Evolutionary conservation across 768 basidiomycete genomes (phyloP), one percentile per base, ranked within the genome.

Genomic region (Russula abietina): DNA sequence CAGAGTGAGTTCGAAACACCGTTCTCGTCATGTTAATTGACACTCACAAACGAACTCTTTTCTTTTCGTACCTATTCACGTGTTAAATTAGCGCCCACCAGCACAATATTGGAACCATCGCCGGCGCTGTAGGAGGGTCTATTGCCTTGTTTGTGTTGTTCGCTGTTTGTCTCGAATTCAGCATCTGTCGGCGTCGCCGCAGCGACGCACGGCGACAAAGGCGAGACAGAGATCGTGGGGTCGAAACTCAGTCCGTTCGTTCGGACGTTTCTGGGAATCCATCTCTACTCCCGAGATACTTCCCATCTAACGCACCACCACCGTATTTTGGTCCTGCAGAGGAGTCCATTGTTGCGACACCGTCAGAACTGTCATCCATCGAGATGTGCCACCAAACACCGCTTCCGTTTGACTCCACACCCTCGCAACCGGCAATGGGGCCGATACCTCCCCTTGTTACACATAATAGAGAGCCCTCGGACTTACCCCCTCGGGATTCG

Each of bases 131-230:
- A 3, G 6, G 24, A 49, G 46, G 80, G 32, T 77, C 75, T 33
- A 76, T 82, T 19, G 83, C 83, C 33, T 77, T 82, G 24, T 77
- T 84, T 12, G 75, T 74, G 12, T 67, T 80, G 41, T 71, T 83
- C 57, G 75, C 80, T 9, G 67, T 80, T 9, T 78, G 78, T 4
- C 72, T 83, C n/a, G 80, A 79, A 0, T 67, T 81, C 62, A 83
- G 79, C 70, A 78, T 85, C 61, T 80, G 77, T 64, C 74, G 77
- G 6, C 77, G 83, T 24, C 75, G 83, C 9, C 69, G 73, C 36
- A 71, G 76, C 80, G 45, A 73, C 73, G 10, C 75, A 71, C 45
- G 74, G 78, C 62, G 79, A 81, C 51, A 69, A 72, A 77, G 39
- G 57, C 70, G 71, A 43, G 70, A 54, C 72, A 7, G 64, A 24